Conservation (phyloP, 352 stramenopile genomes). For the Phytophthora lateralis region DNA sequence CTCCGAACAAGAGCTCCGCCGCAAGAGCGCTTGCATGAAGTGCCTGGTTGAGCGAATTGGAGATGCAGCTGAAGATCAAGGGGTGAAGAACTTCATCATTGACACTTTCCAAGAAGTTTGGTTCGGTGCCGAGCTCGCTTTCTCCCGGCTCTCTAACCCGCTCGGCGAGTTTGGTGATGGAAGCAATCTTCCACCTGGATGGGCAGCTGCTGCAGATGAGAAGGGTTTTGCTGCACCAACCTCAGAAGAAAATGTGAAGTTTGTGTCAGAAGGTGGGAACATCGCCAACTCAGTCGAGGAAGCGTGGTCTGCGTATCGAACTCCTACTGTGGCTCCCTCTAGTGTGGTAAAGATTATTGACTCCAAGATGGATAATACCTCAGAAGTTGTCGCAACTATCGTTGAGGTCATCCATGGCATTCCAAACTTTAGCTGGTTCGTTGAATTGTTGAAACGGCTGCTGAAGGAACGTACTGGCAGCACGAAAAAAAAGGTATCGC, state of each 20-base stretch:
- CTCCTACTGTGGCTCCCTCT: conserved; percentile 55
- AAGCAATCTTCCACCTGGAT: conserved; percentile 55
- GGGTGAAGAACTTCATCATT: conserved; percentile 87
- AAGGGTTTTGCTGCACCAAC: conserved; percentile 1
- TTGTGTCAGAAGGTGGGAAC: conserved; percentile 65
- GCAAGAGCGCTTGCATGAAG: conserved; percentile 72
- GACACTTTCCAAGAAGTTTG: conserved; percentile 88
- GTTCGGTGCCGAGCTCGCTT: conserved; percentile 73
- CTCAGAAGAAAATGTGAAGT: conserved; percentile 31
- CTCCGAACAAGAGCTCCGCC: conserved; percentile 42
- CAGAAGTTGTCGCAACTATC: conserved; percentile 67
- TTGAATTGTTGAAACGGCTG: conserved; percentile 67
- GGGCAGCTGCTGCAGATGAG: conserved; percentile 37
- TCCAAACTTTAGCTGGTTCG: conserved; percentile 75
- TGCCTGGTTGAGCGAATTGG: conserved; percentile 81
- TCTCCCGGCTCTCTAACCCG: conserved; percentile 40
- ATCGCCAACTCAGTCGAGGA: conserved; percentile 54
- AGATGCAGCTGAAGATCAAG: conserved; percentile 68
- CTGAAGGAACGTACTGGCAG: conserved; percentile 39
- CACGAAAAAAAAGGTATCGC: conserved; percentile 13
- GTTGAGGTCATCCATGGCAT: conserved; percentile 81
- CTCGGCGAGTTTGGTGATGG: conserved; percentile 49
- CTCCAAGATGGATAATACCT: conserved; percentile 67
- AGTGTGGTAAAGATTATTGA: conserved; percentile 70
- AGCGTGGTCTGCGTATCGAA: conserved; percentile 66